Evolutionary conservation across 768 basidiomycete genomes (phyloP).

Genomic region (Leccinum longicurvipes): DNA sequence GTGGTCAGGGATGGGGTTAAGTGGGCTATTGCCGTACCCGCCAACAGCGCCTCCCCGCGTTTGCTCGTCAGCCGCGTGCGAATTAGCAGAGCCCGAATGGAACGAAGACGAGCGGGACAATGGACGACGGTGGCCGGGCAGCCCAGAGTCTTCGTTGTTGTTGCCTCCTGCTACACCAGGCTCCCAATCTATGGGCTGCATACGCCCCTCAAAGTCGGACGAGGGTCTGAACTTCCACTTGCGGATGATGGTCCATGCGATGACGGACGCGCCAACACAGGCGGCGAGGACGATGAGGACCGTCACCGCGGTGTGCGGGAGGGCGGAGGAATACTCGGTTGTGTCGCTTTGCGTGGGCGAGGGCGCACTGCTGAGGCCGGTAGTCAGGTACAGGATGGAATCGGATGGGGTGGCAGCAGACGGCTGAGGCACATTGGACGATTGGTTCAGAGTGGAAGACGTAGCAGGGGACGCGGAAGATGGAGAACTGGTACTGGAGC

Average conservation of each 20-base stretch:
- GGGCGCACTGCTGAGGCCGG: constrained; percentile 9
- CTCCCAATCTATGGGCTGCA: constrained; percentile 88
- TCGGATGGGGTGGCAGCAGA: constrained; percentile 35
- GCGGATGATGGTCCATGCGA: constrained; percentile 88
- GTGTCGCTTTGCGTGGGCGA: constrained; percentile 22
- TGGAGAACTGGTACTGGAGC: constrained; percentile 17
- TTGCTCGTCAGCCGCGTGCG: constrained; percentile 31
- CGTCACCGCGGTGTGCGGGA: constrained; percentile 46
- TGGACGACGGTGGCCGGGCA: constrained; percentile 47
- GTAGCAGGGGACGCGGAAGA: constrained; percentile 17
- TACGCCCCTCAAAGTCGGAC: constrained; percentile 74
- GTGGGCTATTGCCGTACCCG: constrained; percentile 24
- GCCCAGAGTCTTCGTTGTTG: constrained; percentile 41
- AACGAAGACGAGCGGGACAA: constrained; percentile 67
- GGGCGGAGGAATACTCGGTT: constrained; percentile 33
- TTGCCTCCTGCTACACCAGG: constrained; percentile 39
- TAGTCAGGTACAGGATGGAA: constrained; percentile 46
- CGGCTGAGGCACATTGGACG: constrained; percentile 14
- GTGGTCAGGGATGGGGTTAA: constrained; percentile 60
- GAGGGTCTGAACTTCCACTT: constrained; percentile 90
- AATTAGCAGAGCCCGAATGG: constrained; percentile 47
- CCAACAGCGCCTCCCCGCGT: constrained; percentile 32
- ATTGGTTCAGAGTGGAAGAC: constrained; percentile 13
- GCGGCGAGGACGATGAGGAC: constrained; percentile 69
- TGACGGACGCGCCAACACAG: constrained; percentile 60